Base-by-base conservation (phyloP, 768 basidiomycete genomes). In the Pulveroboletus sp. region DNA sequence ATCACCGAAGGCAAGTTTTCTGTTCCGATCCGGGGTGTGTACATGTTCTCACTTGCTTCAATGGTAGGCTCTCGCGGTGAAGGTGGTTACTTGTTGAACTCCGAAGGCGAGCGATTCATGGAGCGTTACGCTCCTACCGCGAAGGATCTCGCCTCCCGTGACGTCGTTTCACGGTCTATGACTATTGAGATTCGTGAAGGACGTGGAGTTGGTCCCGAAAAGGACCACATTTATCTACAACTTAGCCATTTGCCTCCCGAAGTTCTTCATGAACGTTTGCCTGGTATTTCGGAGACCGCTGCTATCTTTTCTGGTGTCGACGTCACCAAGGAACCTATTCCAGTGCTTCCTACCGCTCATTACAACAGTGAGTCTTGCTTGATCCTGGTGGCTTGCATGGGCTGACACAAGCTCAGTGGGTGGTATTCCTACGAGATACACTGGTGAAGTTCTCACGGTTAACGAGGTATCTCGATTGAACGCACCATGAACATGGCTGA, bases 101-200 rank as follows among this genome's bases (percentile, higher is more conserved):
- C 93, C 9, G 88, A 98, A 76, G 96, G 96, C 67, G 96, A 99
- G 72, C 89, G 96, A 51, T 99, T 99, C 78, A 99, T 99, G 96
- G 95, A 98, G 72, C 91, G 95, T 69, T 98, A 98, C 69, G 96
- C 96, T 0, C 96, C 96, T 10, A 97, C 95, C 37, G 96, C 96
- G 54, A 98, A 98, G 78, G 96, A 99, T 78, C 82, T 99, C 58
- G 96, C 96, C 35, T 99, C 96, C 39, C 93, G 96, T 65, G 96
- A 99, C 65, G 96, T 99, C 64, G 96, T 99, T 29, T 98, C 96
- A 42, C 93, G 96, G 61, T 93, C 91, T 45, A 99, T 98, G 95
- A 99, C 96, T 39, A 78, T 98, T 59, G 96, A 99, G 71, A 90
- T 99, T 62, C 89, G 96, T 51, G 96, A 99, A 68, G 96, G 96